Evolutionary conservation across 345 rosid genomes (phyloP).

Genomic region (Toxicodendron radicans): DNA sequence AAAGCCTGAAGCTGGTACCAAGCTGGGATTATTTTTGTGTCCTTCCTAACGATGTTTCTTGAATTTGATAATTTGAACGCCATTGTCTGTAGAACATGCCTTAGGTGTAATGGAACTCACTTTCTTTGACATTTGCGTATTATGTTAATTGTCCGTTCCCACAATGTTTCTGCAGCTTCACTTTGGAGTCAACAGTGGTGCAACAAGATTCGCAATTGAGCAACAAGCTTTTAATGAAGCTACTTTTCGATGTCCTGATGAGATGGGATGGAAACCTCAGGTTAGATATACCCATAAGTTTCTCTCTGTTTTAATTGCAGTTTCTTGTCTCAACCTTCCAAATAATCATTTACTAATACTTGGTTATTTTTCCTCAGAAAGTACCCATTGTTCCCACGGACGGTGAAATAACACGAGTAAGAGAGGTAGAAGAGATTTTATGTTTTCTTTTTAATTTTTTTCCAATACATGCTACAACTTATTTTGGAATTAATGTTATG

Average conservation of each 20-base stretch:
- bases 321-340: background rate
- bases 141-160: background rate
- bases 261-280: slow-evolving; percentile 99
- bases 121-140: background rate
- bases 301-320: background rate
- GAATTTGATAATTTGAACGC: background rate
- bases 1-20: background rate
- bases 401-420: slow-evolving; percentile 66
- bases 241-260: slow-evolving; percentile 94
- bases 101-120: slow-evolving; percentile 2
- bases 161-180: slow-evolving; percentile 52
- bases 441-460: background rate
- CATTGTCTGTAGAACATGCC: background rate
- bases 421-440: slow-evolving; percentile 53
- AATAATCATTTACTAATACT: slow-evolving; percentile 9
- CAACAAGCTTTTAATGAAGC: slow-evolving; percentile 97
- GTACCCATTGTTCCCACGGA: slow-evolving; percentile 74
- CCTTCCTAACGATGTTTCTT: too few species aligned
- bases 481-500: background rate
- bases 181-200: slow-evolving; percentile 96
- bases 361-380: slow-evolving; percentile 54
- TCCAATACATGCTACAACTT: background rate
- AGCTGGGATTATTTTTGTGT: background rate
- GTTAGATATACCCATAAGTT: slow-evolving; percentile 34
- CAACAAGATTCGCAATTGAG: slow-evolving; percentile 84